These are phyloP conservation scores for Penicillium canariense DNA, from an alignment of 495 filamentous ascomycete species.

Conservation along the genomic window DNA sequence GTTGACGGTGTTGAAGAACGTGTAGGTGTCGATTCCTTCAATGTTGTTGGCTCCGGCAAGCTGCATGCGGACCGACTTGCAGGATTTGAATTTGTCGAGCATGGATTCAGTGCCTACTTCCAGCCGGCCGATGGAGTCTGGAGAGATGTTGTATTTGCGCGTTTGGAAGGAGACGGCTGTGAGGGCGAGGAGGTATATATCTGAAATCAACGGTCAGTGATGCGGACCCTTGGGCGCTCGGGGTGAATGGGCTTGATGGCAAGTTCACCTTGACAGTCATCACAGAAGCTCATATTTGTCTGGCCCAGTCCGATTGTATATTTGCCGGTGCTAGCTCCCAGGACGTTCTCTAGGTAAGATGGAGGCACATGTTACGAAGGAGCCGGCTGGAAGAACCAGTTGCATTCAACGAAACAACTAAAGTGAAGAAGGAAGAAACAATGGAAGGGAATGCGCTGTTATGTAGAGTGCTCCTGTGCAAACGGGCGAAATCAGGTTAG, in stretches of 20 bases:
- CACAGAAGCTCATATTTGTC: slow-evolving; percentile 99
- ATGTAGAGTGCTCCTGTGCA: too few relatives aligned
- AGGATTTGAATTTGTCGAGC: slow-evolving; percentile 98
- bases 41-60: slow-evolving; percentile 85
- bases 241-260: not conserved
- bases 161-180: slow-evolving; percentile 84
- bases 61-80: slow-evolving; percentile 98
- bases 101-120: slow-evolving; percentile 98
- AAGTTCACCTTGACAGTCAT: slow-evolving; percentile 85
- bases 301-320: slow-evolving; percentile 99
- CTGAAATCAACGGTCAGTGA: slow-evolving; percentile 40
- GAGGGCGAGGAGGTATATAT: slow-evolving; percentile 94
- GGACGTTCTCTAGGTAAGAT: slow-evolving; percentile 91
- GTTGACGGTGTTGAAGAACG: slow-evolving; percentile 91
- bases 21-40: slow-evolving; percentile 95
- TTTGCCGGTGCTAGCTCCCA: slow-evolving; percentile 88
- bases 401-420: too few relatives aligned
- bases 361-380: slow-evolving; percentile 84
- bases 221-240: too few relatives aligned
- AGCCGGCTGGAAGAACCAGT: too few relatives aligned
- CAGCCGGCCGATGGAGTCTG: slow-evolving; percentile 81
- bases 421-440: too few relatives aligned
- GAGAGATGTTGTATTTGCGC: slow-evolving; percentile 87
- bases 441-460: too few relatives aligned
- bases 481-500: too few relatives aligned